These are phyloP conservation scores for Aureobasidium zeae DNA, from an alignment of 2,329 filamentous ascomycete genomes.

Conservation along the genomic window DNA sequence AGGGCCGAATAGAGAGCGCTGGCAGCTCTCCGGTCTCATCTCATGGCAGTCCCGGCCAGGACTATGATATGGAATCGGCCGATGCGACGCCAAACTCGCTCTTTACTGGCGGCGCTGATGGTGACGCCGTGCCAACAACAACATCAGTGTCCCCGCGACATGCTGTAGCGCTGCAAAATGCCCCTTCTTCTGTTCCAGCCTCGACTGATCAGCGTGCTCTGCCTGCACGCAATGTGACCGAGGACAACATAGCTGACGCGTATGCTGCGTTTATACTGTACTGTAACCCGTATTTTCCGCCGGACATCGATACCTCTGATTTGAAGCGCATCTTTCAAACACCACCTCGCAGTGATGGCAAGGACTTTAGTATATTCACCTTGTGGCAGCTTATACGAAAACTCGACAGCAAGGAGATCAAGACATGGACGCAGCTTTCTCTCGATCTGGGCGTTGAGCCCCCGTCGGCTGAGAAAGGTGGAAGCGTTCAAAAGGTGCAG, in stretches of 20 bases:
- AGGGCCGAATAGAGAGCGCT: slow-evolving; percentile 6
- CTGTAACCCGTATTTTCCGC: slow-evolving; percentile 74
- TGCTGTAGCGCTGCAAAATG: neutral
- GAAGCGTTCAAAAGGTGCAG: slow-evolving; percentile 81
- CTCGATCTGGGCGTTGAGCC: slow-evolving; percentile 81
- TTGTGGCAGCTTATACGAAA: slow-evolving; percentile 71
- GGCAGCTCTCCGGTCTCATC: slow-evolving; percentile 10
- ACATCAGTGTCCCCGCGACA: slow-evolving; percentile 7
- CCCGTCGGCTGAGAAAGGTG: slow-evolving; percentile 68
- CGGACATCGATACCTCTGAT: slow-evolving; percentile 59
- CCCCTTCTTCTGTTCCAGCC: neutral
- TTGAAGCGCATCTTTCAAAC: slow-evolving; percentile 67
- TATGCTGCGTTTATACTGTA: slow-evolving; percentile 81
- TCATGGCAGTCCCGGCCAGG: neutral
- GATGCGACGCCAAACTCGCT: slow-evolving; percentile 9
- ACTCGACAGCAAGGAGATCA: slow-evolving; percentile 73
- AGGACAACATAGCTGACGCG: slow-evolving; percentile 66
- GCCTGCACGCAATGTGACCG: slow-evolving; percentile 59
- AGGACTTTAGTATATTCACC: slow-evolving; percentile 68
- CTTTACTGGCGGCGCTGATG: slow-evolving; percentile 1
- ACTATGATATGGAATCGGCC: slow-evolving; percentile 3
- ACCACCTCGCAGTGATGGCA: slow-evolving; percentile 79
- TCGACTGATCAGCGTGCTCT: slow-evolving; percentile 32
- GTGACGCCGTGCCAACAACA: neutral
- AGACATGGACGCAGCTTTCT: slow-evolving; percentile 85